phyloP scores from a whole-genome alignment of 257 asterid species.

The Misopates orontium region DNA sequence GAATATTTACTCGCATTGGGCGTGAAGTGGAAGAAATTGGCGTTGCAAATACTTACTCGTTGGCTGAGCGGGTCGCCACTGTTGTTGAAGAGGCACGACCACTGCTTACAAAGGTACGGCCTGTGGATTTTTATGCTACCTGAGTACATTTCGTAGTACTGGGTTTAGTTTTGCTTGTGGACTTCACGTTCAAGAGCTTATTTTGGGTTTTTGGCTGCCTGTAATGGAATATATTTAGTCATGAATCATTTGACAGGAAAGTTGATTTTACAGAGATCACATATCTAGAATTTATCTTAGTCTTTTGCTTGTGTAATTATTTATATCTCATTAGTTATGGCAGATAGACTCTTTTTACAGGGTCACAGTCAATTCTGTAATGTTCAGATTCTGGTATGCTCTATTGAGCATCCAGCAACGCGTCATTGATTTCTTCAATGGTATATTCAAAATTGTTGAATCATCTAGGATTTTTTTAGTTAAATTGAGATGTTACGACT shows the following conservation, averaged over 20 bases:
- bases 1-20: conserved; percentile 95
- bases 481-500: conserved; percentile 11
- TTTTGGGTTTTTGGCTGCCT: not conserved
- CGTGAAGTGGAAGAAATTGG: conserved; percentile 92
- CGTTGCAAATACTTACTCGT: conserved; percentile 59
- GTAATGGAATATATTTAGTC: not conserved
- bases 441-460: not conserved
- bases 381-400: conserved; percentile 12
- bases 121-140: conserved; percentile 26
- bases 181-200: not conserved
- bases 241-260: not conserved
- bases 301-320: conserved; percentile 8
- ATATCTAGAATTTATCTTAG: not conserved
- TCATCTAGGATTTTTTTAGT: not conserved
- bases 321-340: conserved; percentile 10
- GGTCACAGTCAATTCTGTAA: not conserved
- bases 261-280: too few species aligned
- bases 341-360: conserved; percentile 8
- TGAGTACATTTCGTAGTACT: conserved; percentile 16
- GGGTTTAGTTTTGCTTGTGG: conserved; percentile 11
- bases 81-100: conserved; percentile 88
- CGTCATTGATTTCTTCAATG: not conserved
- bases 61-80: conserved; percentile 74
- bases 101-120: conserved; percentile 79
- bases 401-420: conserved; percentile 3